A percentile compares a stretch with the other conserved stretches of the same genome.
These are phyloP conservation scores for Saccharomycodes ludwigii DNA, from an alignment of 805 yeast species.

Conservation along the genomic window DNA sequence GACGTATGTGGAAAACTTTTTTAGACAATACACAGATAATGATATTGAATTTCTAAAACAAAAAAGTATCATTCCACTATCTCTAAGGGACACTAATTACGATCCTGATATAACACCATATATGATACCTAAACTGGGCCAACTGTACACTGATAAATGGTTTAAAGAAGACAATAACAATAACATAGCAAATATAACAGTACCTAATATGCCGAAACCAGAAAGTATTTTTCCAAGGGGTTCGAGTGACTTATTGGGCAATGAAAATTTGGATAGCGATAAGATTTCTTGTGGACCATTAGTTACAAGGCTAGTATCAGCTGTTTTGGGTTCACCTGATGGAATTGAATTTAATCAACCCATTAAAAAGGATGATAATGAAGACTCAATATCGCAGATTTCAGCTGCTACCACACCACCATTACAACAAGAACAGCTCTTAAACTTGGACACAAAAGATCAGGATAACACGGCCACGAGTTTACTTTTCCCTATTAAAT, in stretches of 20 bases:
- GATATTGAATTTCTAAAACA: constrained; percentile 65
- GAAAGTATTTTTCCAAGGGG: constrained; percentile 38
- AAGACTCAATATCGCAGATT: constrained; percentile 3
- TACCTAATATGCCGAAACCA: constrained; percentile 36
- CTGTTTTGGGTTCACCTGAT: constrained; percentile 37
- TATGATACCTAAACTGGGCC: constrained; percentile 77
- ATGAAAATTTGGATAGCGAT: constrained; percentile 55
- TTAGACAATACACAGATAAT: constrained; percentile 65
- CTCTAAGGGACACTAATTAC: constrained; percentile 29
- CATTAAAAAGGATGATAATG: constrained; percentile 6
- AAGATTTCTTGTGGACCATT: constrained; percentile 84
- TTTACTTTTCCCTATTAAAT: constrained; percentile 5
- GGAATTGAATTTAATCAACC: constrained; percentile 15
- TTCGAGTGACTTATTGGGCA: constrained; percentile 38
- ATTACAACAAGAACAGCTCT: constrained; percentile 24
- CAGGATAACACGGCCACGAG: too few species aligned
- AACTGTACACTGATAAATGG: constrained; percentile 75
- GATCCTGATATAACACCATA: constrained; percentile 65
- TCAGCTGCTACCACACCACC: constrained; percentile 14
- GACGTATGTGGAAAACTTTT: constrained; percentile 74
- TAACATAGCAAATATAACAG: constrained; percentile 29
- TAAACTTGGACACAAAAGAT: constrained; percentile 5
- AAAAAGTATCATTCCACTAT: constrained; percentile 43
- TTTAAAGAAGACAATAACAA: constrained; percentile 58
- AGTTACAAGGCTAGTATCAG: constrained; percentile 71